Evolutionary conservation across 176 grass and related monocot genomes (phyloP), one percentile per base, ranked within the genome.

Genomic region (Carex pumila): DNA sequence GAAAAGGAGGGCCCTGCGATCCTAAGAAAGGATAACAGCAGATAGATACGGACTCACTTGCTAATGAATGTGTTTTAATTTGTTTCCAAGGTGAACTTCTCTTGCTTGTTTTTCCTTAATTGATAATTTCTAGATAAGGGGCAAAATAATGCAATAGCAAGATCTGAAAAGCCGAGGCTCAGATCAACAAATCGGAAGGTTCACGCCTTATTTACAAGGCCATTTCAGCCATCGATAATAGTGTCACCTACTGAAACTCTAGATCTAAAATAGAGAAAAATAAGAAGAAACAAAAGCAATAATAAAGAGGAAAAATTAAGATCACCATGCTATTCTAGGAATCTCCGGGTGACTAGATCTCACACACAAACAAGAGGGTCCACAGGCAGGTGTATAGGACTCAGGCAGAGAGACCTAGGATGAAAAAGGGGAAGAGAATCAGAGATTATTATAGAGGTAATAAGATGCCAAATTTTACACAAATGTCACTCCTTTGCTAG

Each of bases 191-290:
- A 37, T 32, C 5, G 7, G 52, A 79, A 37, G 14, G 12, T 58
- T 58, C 12, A 3, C 47, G 61, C 17, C 50, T 79, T 58, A 59
- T 80, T 15, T 59, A 80, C 5, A 10, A 31, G 31, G 1, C 53
- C 21, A 36, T 59, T 80, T 30, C 15, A 80, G 14, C 12, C 52
- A 70, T 41, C 0, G 15, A 70, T 43, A 6, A 70, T 43, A 6
- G 66, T 6, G 12, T 67, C 5, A 70, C 15, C 14, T 18, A 59
- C 7, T 36, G 12, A 82, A 82, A 81, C 56, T 34, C 34, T 64
- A 81, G 56, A 64, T 81, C 32, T 65, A 82, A 82, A 82, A 67
- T 15, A 81, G 13, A 30, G 41, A 31, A 52, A 82, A 66, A 31
- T 11, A 65, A 45, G 13, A 53, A 37, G 32, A 12, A 61, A 59